These are phyloP conservation scores for Fallopia convolvulus DNA, from an alignment of 148 eudicot species.

Conservation along the genomic window DNA sequence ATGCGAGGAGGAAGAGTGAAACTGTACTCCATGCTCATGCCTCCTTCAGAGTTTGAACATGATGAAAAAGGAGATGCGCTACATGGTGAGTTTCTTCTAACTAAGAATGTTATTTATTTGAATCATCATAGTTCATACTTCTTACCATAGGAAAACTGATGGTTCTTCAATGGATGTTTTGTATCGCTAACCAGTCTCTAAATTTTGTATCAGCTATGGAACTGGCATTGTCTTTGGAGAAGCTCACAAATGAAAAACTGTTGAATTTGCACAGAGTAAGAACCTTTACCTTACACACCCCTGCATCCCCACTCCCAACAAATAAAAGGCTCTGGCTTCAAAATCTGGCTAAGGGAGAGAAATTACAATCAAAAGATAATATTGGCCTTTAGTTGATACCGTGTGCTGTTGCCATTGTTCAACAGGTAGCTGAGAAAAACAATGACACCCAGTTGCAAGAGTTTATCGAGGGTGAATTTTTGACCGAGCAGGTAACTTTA, in stretches of 20 bases:
- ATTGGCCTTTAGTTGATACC: not conserved
- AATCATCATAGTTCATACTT: not conserved
- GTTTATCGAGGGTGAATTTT: constrained; percentile 61
- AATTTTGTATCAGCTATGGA: constrained; percentile 69
- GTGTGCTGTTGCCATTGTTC: not conserved
- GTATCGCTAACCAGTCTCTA: not conserved
- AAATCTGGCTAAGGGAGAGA: not conserved
- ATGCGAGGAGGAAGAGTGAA: constrained; percentile 80
- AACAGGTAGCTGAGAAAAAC: constrained; percentile 60
- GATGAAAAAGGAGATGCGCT: constrained; percentile 81
- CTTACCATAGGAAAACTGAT: too few species aligned
- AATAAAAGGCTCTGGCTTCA: not conserved
- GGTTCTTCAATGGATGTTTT: not conserved
- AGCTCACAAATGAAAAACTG: constrained; percentile 66
- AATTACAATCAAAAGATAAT: too few species aligned
- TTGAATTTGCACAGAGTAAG: constrained; percentile 74
- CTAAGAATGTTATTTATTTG: not conserved
- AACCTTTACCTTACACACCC: not conserved
- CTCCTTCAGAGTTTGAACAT: constrained; percentile 64
- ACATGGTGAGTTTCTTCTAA: constrained; percentile 38
- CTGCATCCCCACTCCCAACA: too few species aligned
- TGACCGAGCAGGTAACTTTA: constrained; percentile 59
- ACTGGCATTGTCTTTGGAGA: constrained; percentile 75
- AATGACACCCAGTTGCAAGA: constrained; percentile 72
- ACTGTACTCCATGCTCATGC: constrained; percentile 40